phyloP scores from a whole-genome alignment of 345 rosid species.

The Syzygium grande region DNA sequence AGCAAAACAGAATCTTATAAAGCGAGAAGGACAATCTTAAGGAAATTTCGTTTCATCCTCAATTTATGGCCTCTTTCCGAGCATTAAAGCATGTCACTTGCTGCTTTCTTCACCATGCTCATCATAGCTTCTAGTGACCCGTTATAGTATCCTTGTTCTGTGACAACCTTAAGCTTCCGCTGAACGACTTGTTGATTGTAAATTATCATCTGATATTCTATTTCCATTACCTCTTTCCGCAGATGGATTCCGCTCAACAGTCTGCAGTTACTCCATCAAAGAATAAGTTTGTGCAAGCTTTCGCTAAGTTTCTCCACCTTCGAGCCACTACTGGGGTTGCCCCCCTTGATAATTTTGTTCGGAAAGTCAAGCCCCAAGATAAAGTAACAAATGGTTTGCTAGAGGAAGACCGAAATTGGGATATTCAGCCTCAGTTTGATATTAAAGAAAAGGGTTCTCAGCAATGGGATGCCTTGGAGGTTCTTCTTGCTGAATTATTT shows the following conservation, averaged over 20 bases:
- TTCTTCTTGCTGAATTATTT: slow-evolving; percentile 67
- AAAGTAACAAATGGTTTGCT: neutral
- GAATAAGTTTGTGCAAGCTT: slow-evolving; percentile 19
- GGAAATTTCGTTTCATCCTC: neutral
- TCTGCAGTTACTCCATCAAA: neutral
- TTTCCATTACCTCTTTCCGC: neutral
- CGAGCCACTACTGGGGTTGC: slow-evolving; percentile 48
- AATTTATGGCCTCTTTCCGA: neutral
- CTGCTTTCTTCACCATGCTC: neutral
- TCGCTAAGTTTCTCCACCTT: slow-evolving; percentile 56
- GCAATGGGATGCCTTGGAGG: slow-evolving; percentile 35
- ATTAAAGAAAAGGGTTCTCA: neutral
- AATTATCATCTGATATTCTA: neutral
- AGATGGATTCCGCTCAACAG: slow-evolving; percentile 1
- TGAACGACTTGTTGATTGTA: neutral
- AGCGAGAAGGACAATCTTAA: neutral
- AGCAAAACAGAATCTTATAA: neutral
- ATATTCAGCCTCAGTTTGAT: neutral
- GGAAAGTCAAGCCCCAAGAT: neutral
- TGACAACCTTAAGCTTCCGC: neutral
- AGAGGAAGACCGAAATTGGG: neutral
- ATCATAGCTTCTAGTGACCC: neutral
- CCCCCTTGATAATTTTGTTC: slow-evolving; percentile 49
- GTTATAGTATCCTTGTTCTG: neutral
- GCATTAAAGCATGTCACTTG: neutral